Conservation (phyloP, 495 filamentous ascomycete genomes). For the Aspergillus sclerotiicarbonarius region DNA sequence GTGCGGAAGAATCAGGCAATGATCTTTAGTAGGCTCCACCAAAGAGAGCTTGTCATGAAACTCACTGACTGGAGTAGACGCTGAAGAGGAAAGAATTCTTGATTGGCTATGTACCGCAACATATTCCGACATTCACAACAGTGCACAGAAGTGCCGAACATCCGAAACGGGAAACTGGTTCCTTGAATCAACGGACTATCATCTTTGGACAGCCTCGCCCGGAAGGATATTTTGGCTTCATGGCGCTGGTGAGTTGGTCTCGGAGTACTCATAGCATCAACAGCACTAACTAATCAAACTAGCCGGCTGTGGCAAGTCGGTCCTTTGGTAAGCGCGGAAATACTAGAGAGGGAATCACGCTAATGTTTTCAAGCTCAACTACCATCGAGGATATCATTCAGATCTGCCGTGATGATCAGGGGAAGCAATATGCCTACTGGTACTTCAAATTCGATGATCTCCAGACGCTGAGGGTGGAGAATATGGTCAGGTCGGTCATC, state of each 20-base stretch:
- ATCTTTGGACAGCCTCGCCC: background rate
- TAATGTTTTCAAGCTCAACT: conserved; percentile 10
- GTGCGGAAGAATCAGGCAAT: background rate
- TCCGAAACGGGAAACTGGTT: background rate
- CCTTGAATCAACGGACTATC: background rate
- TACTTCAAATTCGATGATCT: conserved; percentile 18
- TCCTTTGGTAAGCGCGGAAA: conserved; percentile 7
- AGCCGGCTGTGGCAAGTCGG: conserved; percentile 14
- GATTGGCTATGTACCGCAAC: background rate
- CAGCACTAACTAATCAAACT: background rate
- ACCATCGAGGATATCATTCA: conserved; percentile 15
- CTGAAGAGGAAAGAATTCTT: background rate
- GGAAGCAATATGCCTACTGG: conserved; percentile 17
- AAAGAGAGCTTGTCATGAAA: too few species aligned
- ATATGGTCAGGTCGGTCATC: conserved; percentile 12
- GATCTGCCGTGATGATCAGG: background rate
- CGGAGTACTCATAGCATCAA: too few species aligned
- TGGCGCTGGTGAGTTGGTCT: background rate
- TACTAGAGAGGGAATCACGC: background rate
- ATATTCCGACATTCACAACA: background rate
- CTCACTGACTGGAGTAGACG: background rate
- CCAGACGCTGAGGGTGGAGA: conserved; percentile 10
- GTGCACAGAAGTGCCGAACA: background rate
- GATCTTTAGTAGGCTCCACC: background rate
- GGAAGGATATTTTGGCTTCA: background rate